These are phyloP conservation scores for Magnusiomyces tetraspermus DNA, from an alignment of 1,139 yeast species.

Conservation along the genomic window DNA sequence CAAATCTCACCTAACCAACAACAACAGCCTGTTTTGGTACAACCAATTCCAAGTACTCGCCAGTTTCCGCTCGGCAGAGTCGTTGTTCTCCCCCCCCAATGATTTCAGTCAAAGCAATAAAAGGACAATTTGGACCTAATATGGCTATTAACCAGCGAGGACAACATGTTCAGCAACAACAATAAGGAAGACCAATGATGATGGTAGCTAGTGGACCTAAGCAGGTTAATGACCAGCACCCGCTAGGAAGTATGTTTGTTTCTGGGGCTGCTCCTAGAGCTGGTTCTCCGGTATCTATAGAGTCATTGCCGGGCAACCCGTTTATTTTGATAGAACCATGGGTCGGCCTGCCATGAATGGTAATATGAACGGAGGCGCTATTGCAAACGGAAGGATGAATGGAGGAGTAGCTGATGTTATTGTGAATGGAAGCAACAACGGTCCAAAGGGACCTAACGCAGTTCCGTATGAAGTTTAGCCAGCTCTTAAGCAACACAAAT, in stretches of 20 bases:
- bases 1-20: neutral
- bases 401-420: too few species aligned
- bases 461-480: constrained; percentile 5
- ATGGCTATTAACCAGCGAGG: neutral
- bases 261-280: neutral
- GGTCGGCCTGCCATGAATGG: neutral
- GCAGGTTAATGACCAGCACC: neutral
- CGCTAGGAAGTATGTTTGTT: neutral
- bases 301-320: neutral
- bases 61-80: neutral
- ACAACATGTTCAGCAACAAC: too few species aligned
- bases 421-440: too few species aligned
- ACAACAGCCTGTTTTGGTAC: neutral
- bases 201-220: too few species aligned
- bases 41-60: neutral
- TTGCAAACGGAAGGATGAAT: too few species aligned
- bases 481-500: constrained; percentile 11
- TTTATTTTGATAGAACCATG: constrained; percentile 15
- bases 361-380: too few species aligned
- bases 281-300: neutral
- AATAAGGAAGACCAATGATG: too few species aligned
- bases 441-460: constrained; percentile 24
- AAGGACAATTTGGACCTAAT: neutral
- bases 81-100: neutral
- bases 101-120: neutral